phyloP scores from a whole-genome alignment of 2,329 filamentous ascomycete species.

The Fusarium sp. region DNA sequence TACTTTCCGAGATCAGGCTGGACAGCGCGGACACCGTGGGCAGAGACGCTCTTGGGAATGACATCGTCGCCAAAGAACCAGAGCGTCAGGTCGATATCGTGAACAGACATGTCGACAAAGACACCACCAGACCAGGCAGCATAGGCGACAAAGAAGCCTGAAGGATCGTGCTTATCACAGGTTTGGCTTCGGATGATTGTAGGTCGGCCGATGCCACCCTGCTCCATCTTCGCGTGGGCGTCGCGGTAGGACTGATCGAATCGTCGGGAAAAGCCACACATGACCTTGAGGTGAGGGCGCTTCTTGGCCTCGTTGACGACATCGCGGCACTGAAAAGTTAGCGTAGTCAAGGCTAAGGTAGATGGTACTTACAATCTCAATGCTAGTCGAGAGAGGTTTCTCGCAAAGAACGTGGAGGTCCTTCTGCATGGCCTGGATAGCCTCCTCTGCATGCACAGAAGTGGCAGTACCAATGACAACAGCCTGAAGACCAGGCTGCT shows the following conservation, averaged over 20 bases:
- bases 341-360: background rate
- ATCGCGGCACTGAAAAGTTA: slow-evolving; percentile 5
- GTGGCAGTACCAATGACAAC: slow-evolving; percentile 55
- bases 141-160: slow-evolving; percentile 72
- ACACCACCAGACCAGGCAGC: slow-evolving; percentile 71
- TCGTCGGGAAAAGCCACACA: slow-evolving; percentile 51
- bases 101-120: slow-evolving; percentile 74
- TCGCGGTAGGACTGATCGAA: slow-evolving; percentile 72
- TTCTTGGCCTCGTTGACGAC: slow-evolving; percentile 27
- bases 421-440: slow-evolving; percentile 62
- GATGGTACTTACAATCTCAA: slow-evolving; percentile 22
- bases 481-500: slow-evolving; percentile 50
- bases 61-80: slow-evolving; percentile 48
- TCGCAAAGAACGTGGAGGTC: slow-evolving; percentile 66
- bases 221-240: slow-evolving; percentile 60
- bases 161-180: slow-evolving; percentile 70
- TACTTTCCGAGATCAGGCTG: slow-evolving; percentile 42
- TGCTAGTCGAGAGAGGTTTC: slow-evolving; percentile 65
- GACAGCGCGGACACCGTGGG: slow-evolving; percentile 44
- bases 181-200: slow-evolving; percentile 70
- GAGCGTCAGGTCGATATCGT: slow-evolving; percentile 62
- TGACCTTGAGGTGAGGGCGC: slow-evolving; percentile 67
- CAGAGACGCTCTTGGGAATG: slow-evolving; percentile 42
- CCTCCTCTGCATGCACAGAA: slow-evolving; percentile 64
- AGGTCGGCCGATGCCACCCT: slow-evolving; percentile 65